phyloP scores from a whole-genome alignment of 2,329 filamentous ascomycete species.

The Aspergillus arachidicola region DNA sequence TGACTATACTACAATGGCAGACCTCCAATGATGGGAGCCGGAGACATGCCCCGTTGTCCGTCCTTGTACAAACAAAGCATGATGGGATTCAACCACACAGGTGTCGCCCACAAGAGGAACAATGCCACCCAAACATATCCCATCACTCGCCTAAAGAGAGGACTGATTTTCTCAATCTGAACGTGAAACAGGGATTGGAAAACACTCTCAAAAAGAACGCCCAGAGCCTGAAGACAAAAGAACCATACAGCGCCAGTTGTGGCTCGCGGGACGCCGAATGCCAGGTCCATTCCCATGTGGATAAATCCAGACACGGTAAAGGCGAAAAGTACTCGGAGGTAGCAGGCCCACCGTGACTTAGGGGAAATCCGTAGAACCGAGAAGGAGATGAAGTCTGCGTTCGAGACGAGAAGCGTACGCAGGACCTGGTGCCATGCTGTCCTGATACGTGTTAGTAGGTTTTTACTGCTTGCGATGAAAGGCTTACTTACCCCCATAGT shows the following conservation, averaged over 20 bases:
- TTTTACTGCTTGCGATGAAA: not conserved
- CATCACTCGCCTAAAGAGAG: not conserved
- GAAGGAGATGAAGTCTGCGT: slow-evolving; percentile 17
- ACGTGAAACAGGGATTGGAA: not conserved
- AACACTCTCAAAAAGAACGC: slow-evolving; percentile 10
- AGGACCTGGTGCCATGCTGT: slow-evolving; percentile 25
- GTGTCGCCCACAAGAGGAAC: slow-evolving; percentile 20
- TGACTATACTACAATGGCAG: not conserved
- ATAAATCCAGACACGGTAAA: slow-evolving; percentile 21
- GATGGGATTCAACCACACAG: slow-evolving; percentile 25
- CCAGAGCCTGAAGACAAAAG: slow-evolving; percentile 22
- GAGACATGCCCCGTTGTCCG: slow-evolving; percentile 19
- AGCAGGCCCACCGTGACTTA: not conserved
- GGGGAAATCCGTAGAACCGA: slow-evolving; percentile 10
- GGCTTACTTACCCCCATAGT: slow-evolving; percentile 22
- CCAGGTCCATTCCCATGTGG: slow-evolving; percentile 22
- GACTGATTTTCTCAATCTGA: not conserved
- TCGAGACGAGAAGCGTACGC: slow-evolving; percentile 16
- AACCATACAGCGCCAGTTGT: slow-evolving; percentile 21
- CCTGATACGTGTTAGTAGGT: slow-evolving; percentile 6
- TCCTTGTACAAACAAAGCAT: slow-evolving; percentile 15
- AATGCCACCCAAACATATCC: slow-evolving; percentile 22
- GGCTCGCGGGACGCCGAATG: slow-evolving; percentile 16
- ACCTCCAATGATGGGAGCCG: slow-evolving; percentile 16
- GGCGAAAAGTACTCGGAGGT: slow-evolving; percentile 14